Conservation (phyloP, 1,139 yeast species). For the Saccharomycopsis hybrid region DNA sequence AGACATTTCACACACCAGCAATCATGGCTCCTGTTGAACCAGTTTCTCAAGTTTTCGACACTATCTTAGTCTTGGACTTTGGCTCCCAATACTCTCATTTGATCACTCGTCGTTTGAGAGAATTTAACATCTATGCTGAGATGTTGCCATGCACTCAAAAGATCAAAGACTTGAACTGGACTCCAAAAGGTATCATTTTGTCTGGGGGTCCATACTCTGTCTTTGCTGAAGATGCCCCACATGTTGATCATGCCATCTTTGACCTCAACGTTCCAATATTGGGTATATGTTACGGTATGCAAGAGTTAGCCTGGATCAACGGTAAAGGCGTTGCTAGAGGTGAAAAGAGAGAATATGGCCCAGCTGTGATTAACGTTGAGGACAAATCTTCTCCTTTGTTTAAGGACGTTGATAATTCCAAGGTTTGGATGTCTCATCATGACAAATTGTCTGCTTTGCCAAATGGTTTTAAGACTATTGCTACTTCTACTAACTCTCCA, state of each 20-base stretch:
- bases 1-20: too few species aligned
- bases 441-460: slow-evolving; percentile 93
- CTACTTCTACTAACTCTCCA: slow-evolving; percentile 91
- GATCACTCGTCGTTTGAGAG: slow-evolving; percentile 96
- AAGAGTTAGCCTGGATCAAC: slow-evolving; percentile 97
- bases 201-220: slow-evolving; percentile 99
- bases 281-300: slow-evolving; percentile 99
- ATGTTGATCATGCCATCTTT: slow-evolving; percentile 91
- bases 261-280: slow-evolving; percentile 87
- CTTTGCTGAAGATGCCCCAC: slow-evolving; percentile 92
- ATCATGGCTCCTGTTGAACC: slow-evolving; percentile 27
- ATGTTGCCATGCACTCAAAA: slow-evolving; percentile 99
- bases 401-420: slow-evolving; percentile 80
- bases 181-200: slow-evolving; percentile 91
- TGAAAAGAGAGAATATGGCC: slow-evolving; percentile 97
- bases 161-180: slow-evolving; percentile 85
- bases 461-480: slow-evolving; percentile 80
- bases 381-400: slow-evolving; percentile 68
- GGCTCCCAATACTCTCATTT: slow-evolving; percentile 98
- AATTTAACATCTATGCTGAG: slow-evolving; percentile 96
- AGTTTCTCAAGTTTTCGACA: slow-evolving; percentile 86
- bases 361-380: slow-evolving; percentile 77
- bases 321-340: slow-evolving; percentile 96
- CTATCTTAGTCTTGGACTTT: slow-evolving; percentile 93
- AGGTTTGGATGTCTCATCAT: slow-evolving; percentile 99